Evolutionary conservation across 345 rosid genomes (phyloP), one percentile per base, ranked within the genome.

Genomic region (Lepidium didymum): DNA sequence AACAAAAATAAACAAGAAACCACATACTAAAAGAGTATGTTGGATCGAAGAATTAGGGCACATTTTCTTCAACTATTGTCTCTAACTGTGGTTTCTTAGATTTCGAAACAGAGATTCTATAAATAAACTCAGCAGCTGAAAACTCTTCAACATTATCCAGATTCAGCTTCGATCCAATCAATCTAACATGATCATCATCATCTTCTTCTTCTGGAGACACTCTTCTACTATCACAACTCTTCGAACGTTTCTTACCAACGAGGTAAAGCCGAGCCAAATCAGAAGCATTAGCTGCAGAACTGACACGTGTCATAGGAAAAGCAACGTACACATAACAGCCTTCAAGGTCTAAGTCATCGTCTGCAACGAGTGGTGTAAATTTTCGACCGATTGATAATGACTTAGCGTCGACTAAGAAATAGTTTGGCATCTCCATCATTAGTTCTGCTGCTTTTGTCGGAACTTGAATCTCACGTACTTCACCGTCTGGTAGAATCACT

Each of bases 71-170:
- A 8, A 50, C 73, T 4, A 88, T 90, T 3, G 95, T 88, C 66
- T 85, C 92, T 74, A 90, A 68, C 79, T 67, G 35, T 44, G 97
- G 95, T 66, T 86, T 90, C 87, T 76, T 87, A n/a, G 97, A 90
- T 80, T 86, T 82, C 0, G 86, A 75, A 71, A 85, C 68, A 13
- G 97, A 88, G 66, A 88, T 50, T 29, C 89, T 64, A 50, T 85
- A 70, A 72, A 68, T 78, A 62, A 77, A 83, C 78, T 83, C 92
- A 27, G 75, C 70, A 19, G 69, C 71, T 9, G 85, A 85, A 25
- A 75, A 69, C 67, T 81, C 95, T 61, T 88, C 89, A 6, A 87
- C 71, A 4, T 85, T 87, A 45, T 84, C 95, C 41, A 87, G 73
- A 8, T 73, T 73, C 71, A 81, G 56, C 86, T 73, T 80, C 47